Percentiles rank a stretch among this genome's conserved stretches.
Evolutionary conservation across 139 green algal species (phyloP).

Genomic region (Auxenochlorella pyrenoidosa): DNA sequence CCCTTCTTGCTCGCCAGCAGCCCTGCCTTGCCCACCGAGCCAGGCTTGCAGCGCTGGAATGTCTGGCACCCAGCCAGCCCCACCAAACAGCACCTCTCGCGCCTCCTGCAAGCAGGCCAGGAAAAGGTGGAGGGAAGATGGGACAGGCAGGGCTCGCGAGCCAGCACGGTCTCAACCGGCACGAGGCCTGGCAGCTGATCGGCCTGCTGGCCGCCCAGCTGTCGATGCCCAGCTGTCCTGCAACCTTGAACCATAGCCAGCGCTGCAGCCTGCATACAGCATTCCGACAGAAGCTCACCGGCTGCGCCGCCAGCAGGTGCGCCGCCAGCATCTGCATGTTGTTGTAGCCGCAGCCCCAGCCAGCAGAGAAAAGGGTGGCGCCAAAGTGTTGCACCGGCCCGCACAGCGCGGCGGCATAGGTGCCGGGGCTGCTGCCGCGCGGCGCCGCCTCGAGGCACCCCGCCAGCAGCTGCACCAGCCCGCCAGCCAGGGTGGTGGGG

Average conservation of each 20-base stretch:
- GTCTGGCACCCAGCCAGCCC: slow-evolving; percentile 68
- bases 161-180: too few relatives aligned
- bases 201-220: neutral
- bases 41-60: slow-evolving; percentile 75
- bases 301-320: slow-evolving; percentile 53
- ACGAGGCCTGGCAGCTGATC: neutral
- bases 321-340: slow-evolving; percentile 80
- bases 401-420: slow-evolving; percentile 14
- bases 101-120: slow-evolving; percentile 2
- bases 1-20: neutral
- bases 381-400: slow-evolving; percentile 23
- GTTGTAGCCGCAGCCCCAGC: slow-evolving; percentile 66
- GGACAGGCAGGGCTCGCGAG: too few relatives aligned
- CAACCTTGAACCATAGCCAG: too few relatives aligned
- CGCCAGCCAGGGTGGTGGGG: neutral
- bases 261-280: too few relatives aligned
- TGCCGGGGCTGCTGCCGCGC: neutral
- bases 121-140: neutral
- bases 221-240: too few relatives aligned
- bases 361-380: neutral
- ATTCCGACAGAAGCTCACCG: too few relatives aligned
- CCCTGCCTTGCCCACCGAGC: slow-evolving; percentile 41
- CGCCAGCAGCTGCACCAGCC: slow-evolving; percentile 11
- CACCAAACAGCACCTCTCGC: slow-evolving; percentile 61
- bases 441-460: neutral